A percentile compares a stretch with the other conserved stretches of the same genome.
These are phyloP conservation scores for Ganoderma leucocontextum DNA, from an alignment of 1,284 basidiomycete genomes.

Conservation along the genomic window DNA sequence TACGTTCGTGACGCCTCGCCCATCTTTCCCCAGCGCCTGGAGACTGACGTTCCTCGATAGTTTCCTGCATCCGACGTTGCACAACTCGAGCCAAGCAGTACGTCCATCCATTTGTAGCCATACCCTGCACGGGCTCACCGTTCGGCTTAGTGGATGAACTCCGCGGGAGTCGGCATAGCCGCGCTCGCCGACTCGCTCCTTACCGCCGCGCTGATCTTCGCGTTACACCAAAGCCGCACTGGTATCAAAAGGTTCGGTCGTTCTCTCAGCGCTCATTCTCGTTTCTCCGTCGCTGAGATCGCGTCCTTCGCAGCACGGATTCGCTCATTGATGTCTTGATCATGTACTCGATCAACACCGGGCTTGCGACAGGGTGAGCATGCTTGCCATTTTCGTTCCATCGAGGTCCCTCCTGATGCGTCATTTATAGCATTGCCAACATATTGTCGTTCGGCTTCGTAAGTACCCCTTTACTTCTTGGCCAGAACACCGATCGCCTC, in stretches of 20 bases:
- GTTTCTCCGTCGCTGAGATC: background rate
- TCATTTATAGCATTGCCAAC: slow-evolving; percentile 21
- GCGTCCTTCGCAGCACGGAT: slow-evolving; percentile 17
- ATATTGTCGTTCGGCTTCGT: slow-evolving; percentile 27
- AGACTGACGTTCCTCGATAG: slow-evolving; percentile 5
- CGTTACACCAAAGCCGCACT: slow-evolving; percentile 25
- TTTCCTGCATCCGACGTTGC: slow-evolving; percentile 22
- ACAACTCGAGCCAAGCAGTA: slow-evolving; percentile 26
- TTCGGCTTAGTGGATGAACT: slow-evolving; percentile 28
- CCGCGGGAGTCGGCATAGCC: slow-evolving; percentile 27
- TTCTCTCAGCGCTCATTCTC: background rate
- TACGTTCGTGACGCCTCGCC: slow-evolving; percentile 7
- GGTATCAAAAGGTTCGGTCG: slow-evolving; percentile 21
- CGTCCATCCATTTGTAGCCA: background rate
- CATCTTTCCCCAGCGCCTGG: too few relatives aligned
- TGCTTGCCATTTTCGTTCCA: background rate
- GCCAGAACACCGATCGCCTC: background rate
- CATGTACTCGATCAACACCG: slow-evolving; percentile 30
- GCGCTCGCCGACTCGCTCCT: slow-evolving; percentile 28
- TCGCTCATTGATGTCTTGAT: slow-evolving; percentile 29
- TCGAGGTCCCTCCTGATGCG: background rate
- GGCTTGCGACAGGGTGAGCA: slow-evolving; percentile 26
- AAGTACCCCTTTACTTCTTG: background rate
- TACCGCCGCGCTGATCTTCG: slow-evolving; percentile 24
- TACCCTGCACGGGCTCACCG: background rate